phyloP scores from a whole-genome alignment of 345 rosid genomes.

The Iberis pinnata region DNA sequence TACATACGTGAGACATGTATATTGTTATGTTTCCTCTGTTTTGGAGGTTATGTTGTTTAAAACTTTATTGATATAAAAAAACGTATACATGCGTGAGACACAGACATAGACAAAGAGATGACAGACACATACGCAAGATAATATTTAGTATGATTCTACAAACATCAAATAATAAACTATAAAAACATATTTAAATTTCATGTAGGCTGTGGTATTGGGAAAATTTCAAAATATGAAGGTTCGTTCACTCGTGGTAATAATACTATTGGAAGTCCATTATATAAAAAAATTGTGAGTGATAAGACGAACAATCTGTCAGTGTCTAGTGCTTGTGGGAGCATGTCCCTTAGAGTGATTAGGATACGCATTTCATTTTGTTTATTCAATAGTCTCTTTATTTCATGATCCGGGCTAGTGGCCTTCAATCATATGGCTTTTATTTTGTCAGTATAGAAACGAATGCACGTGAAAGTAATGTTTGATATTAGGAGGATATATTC shows the following conservation, averaged over 20 bases:
- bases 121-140: slow-evolving; percentile 14
- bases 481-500: slow-evolving; percentile 15
- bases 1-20: too few relatives aligned
- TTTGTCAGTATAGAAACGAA: slow-evolving; percentile 20
- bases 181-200: slow-evolving; percentile 1
- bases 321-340: slow-evolving; percentile 34
- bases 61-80: too few relatives aligned
- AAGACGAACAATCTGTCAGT: slow-evolving; percentile 32
- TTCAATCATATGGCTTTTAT: not conserved
- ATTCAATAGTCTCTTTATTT: not conserved
- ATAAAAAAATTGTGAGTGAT: slow-evolving; percentile 9
- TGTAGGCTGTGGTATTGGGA: not conserved
- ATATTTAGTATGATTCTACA: slow-evolving; percentile 2
- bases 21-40: too few relatives aligned
- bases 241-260: not conserved
- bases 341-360: slow-evolving; percentile 36
- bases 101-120: slow-evolving; percentile 6
- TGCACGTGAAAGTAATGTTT: slow-evolving; percentile 30
- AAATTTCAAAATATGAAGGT: not conserved
- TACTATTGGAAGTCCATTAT: slow-evolving; percentile 12
- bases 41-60: too few relatives aligned
- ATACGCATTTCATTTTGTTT: slow-evolving; percentile 22
- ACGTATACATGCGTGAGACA: slow-evolving; percentile 10
- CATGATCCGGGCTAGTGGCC: slow-evolving; percentile 20
- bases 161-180: slow-evolving; percentile 8